These are phyloP conservation scores for Syzygium syzygioides DNA, from an alignment of 441 rosid genomes.

Conservation along the genomic window DNA sequence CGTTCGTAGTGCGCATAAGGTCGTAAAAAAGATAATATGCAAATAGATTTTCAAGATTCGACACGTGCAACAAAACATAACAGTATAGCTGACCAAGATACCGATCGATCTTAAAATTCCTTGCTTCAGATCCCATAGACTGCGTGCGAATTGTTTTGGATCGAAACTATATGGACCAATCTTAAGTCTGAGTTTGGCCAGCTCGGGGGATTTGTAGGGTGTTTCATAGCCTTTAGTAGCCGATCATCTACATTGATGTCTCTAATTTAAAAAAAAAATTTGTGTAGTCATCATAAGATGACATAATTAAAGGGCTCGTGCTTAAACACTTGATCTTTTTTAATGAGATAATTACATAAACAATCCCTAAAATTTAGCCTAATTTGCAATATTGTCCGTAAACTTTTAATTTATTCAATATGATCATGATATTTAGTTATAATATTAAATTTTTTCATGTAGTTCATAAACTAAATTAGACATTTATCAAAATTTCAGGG, in stretches of 20 bases:
- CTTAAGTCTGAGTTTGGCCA: not conserved
- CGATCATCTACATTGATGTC: not conserved
- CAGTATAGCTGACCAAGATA: rapidly evolving
- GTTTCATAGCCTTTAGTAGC: not conserved
- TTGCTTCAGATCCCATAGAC: not conserved
- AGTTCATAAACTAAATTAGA: too few species aligned
- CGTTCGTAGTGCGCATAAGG: not conserved
- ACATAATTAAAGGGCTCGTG: not conserved
- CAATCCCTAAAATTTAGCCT: rapidly evolving
- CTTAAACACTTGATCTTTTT: not conserved
- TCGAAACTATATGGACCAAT: not conserved
- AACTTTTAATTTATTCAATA: too few species aligned
- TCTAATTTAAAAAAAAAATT: not conserved
- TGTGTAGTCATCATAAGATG: not conserved
- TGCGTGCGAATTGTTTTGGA: not conserved
- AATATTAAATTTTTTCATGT: too few species aligned
- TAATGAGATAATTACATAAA: not conserved
- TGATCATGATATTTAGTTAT: too few species aligned
- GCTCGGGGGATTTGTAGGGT: rapidly evolving
- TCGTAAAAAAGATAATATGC: not conserved
- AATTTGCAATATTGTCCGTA: too few species aligned
- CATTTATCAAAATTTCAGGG: too few species aligned
- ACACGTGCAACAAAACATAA: not conserved
- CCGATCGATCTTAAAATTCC: not conserved
- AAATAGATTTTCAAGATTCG: not conserved